Evolutionary conservation across 1,284 basidiomycete genomes (phyloP), one percentile per base, ranked within the genome.

Genomic region (Lignosus rhinocerotis): DNA sequence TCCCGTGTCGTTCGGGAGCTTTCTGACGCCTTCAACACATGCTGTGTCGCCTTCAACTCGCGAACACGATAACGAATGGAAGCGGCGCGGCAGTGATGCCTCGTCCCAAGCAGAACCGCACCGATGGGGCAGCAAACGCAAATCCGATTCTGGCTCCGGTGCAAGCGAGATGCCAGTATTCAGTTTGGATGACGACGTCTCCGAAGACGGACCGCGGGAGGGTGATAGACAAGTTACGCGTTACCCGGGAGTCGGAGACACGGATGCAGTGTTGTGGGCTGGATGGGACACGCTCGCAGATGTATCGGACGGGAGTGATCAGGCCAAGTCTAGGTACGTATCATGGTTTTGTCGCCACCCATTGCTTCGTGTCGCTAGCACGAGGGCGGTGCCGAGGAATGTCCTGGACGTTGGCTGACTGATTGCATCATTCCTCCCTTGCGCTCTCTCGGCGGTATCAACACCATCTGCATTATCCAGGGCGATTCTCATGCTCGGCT

Each of bases 401-500:
- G 31, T 53, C 44, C 52, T 21, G n/a, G 16, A 10, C 5, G 25
- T 52, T 5, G 17, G 36, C 34, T 41, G 53, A 32, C 45, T 46
- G 34, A 53, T 55, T 42, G 38, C 42, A 58, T 64, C 62, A 10
- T 50, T 61, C 2, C 44, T 25, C 16, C 42, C 16, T 19, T 9
- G 6, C 21, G 42, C n/a, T 19, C 25, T 2, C 9, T 17, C 43
- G 25, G n/a, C 12, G 14, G 16, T 47, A 1, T 14, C 47, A 2
- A 49, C 51, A 11, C 38, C 36, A 25, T 41, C 36, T 51, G 49
- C 36, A 14, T n/a, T 2, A 10, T 12, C 25, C 51, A 83, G 83
- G 54, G 77, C 81, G n/a, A 69, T 88, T 6, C 78, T 90, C 10
- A 71, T 88, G 45, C 71, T 90, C 9, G 84, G 79, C 0, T 90